Evolutionary conservation across 345 rosid genomes (phyloP).

Genomic region (Boechera retrofracta): DNA sequence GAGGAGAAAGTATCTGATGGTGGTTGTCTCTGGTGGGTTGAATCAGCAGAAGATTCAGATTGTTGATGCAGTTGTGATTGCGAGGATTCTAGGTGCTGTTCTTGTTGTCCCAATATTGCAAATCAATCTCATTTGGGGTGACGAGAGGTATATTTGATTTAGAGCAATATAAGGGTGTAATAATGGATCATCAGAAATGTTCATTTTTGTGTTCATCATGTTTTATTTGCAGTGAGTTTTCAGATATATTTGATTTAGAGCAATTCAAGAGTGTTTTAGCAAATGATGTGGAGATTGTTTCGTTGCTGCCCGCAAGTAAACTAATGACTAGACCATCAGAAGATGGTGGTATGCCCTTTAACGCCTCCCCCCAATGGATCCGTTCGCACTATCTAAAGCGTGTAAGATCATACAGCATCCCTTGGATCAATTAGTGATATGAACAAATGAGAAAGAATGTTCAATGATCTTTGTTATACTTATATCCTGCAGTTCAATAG

Average conservation of each 20-base stretch:
- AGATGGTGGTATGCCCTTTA: slow-evolving; percentile 75
- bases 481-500: slow-evolving; percentile 65
- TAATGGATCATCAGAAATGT: slow-evolving; percentile 19
- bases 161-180: background rate
- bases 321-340: slow-evolving; percentile 85
- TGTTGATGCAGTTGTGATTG: slow-evolving; percentile 97
- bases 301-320: slow-evolving; percentile 79
- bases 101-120: slow-evolving; percentile 94
- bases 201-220: background rate
- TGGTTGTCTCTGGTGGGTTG: slow-evolving; percentile 93
- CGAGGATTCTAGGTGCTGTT: slow-evolving; percentile 93
- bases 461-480: slow-evolving; percentile 19
- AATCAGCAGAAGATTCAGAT: slow-evolving; percentile 99
- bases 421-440: background rate
- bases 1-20: slow-evolving; percentile 74
- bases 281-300: slow-evolving; percentile 83
- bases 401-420: slow-evolving; percentile 50
- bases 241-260: slow-evolving; percentile 92
- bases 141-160: slow-evolving; percentile 69
- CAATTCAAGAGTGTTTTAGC: slow-evolving; percentile 82
- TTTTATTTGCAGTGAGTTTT: slow-evolving; percentile 74
- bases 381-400: slow-evolving; percentile 84
- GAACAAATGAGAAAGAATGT: background rate
- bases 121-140: slow-evolving; percentile 98
- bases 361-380: slow-evolving; percentile 90